Evolutionary conservation across 805 yeast species (phyloP), one percentile per base, ranked within the genome.

Genomic region (Nematodospora valgi): DNA sequence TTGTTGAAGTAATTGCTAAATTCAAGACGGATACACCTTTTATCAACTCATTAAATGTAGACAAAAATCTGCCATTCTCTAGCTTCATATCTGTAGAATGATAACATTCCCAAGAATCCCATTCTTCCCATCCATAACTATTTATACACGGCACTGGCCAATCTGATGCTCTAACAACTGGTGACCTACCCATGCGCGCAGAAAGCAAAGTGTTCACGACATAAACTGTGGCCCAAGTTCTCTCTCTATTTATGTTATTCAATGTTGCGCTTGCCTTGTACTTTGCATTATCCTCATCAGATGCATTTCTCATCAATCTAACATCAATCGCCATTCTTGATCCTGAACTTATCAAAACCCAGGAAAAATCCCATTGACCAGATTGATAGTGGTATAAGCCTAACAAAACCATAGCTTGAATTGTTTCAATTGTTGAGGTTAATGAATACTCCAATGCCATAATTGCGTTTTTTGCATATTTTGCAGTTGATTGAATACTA

Each of bases 81-180:
- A 48, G 20, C 10, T 38, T 35, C 6, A 51, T 19, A 3, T 34
- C 21, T 4, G 35, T 27, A 2, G 29, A 35, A 20, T 35, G 35
- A 20, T 33, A 36, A 9, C 44, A 38, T 17, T 37, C 38, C 55
- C 54, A 49, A 6, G 48, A 25, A 20, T 51, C 56, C 58, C 56
- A 52, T 37, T 51, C 56, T 37, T 52, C 58, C 56, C 58, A 52
- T 4, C 54, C 54, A 28, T 48, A 52, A 13, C 41, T 46, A 23
- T 42, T 38, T 7, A 52, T 44, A 8, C 24, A 24, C 5, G 52
- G 53, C 2, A 41, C 40, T 8, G 54, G 55, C 58, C 58, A 52
- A 34, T 52, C 58, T 23, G 35, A 16, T 7, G 51, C 53, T 27
- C 54, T 38, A 7, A 51, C 44, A 22, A 51, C 44, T 5, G 54